phyloP scores from a whole-genome alignment of 441 rosid species.

The Adansonia rubrostipa region DNA sequence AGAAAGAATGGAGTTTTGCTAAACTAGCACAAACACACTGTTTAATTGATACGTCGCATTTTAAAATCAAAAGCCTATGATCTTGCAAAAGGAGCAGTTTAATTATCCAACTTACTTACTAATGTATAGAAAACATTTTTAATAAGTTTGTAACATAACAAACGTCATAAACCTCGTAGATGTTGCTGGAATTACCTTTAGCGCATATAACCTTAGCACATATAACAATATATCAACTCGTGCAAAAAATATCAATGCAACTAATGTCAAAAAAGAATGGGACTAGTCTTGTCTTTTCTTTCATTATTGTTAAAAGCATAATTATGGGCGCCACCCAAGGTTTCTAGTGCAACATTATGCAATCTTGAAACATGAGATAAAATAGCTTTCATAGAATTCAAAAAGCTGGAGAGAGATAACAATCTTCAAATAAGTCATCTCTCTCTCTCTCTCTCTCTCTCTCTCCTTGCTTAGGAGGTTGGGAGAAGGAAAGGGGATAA shows the following conservation, averaged over 20 bases:
- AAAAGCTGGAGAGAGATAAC: too few relatives aligned
- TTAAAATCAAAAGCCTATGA: background rate
- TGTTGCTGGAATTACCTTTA: background rate
- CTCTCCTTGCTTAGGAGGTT: too few relatives aligned
- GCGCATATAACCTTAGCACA: background rate
- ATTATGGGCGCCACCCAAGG: background rate
- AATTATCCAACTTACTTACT: background rate
- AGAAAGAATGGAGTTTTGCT: conserved; percentile 31
- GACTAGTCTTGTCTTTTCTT: background rate
- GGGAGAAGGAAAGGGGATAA: too few relatives aligned
- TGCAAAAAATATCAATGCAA: too few relatives aligned
- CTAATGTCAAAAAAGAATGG: background rate
- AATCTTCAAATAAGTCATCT: too few relatives aligned
- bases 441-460: too few relatives aligned
- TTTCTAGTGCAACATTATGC: too few relatives aligned
- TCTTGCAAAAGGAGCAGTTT: background rate
- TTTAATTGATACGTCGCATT: too few relatives aligned
- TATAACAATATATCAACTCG: background rate
- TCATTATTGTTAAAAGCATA: background rate
- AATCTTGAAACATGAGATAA: too few relatives aligned
- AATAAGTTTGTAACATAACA: background rate
- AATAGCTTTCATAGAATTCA: too few relatives aligned
- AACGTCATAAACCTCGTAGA: background rate
- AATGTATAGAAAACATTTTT: background rate
- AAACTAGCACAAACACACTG: background rate